These are phyloP conservation scores for Aureobasidium melanogenum DNA, from an alignment of 2,329 filamentous ascomycete species.

Conservation along the genomic window DNA sequence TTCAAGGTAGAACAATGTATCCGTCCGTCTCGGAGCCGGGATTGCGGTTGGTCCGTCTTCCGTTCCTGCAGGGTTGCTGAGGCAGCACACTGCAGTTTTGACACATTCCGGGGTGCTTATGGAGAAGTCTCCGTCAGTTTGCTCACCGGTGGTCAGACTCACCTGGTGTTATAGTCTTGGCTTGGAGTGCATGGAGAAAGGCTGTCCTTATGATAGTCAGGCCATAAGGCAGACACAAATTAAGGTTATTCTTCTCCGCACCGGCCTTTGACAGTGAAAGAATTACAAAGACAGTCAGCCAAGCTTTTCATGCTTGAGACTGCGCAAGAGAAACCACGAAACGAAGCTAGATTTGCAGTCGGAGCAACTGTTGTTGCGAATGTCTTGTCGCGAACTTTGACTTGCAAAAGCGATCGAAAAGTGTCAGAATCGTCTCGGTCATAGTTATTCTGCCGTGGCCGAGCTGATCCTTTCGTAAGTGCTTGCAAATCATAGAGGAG, in stretches of 20 bases:
- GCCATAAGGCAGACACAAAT: neutral
- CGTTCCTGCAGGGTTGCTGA: slow-evolving; percentile 7
- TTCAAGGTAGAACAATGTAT: neutral
- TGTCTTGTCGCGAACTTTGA: neutral
- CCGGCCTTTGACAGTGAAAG: neutral
- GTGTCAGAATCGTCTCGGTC: neutral
- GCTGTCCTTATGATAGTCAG: neutral
- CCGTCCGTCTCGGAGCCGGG: neutral
- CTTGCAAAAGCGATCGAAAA: neutral
- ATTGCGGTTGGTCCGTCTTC: neutral
- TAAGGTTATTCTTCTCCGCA: neutral
- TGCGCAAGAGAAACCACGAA: no score
- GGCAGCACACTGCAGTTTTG: slow-evolving; percentile 2
- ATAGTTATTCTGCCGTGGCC: neutral
- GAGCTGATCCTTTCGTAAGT: neutral
- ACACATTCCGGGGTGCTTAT: neutral
- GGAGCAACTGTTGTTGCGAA: neutral
- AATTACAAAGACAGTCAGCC: no score
- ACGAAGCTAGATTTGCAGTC: no score
- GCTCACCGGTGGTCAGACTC: neutral
- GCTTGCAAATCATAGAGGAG: neutral
- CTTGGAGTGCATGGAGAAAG: neutral
- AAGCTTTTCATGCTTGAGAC: neutral
- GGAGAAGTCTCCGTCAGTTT: neutral
- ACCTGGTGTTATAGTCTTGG: neutral